Percentiles rank a stretch among this genome's conserved stretches.
These are phyloP conservation scores for Pezicula neosporulosa DNA, from an alignment of 2,329 filamentous ascomycete species.

Conservation along the genomic window DNA sequence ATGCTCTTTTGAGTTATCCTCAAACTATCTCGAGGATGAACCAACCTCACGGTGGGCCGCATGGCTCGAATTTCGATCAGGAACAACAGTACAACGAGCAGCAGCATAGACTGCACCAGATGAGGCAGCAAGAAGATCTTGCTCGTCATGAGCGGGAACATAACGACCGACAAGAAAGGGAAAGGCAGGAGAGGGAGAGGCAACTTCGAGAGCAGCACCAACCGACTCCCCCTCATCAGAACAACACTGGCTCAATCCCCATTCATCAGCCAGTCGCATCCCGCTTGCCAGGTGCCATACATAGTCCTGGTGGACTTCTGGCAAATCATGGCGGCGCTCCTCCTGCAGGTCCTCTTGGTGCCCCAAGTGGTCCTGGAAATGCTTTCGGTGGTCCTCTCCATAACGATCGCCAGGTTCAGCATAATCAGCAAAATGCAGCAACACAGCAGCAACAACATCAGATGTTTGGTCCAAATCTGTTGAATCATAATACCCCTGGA, in stretches of 20 bases:
- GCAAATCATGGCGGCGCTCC: constrained; percentile 64
- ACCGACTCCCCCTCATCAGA: constrained; percentile 71
- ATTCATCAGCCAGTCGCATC: constrained; percentile 93
- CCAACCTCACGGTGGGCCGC: constrained; percentile 23
- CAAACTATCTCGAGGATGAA: constrained; percentile 22
- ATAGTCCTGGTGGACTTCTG: constrained; percentile 86
- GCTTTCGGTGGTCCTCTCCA: constrained; percentile 53
- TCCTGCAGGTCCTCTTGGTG: constrained; percentile 42
- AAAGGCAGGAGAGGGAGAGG: constrained; percentile 63
- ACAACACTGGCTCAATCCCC: constrained; percentile 81
- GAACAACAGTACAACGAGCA: constrained; percentile 48
- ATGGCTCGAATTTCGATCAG: constrained; percentile 32
- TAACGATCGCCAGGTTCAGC: constrained; percentile 47
- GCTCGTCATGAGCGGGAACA: constrained; percentile 43
- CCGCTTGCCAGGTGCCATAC: constrained; percentile 75
- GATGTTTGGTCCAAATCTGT: constrained; percentile 47
- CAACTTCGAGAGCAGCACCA: constrained; percentile 63
- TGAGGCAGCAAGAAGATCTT: constrained; percentile 50
- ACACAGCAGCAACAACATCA: constrained; percentile 47
- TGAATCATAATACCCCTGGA: constrained; percentile 46
- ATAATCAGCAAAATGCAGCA: constrained; percentile 43
- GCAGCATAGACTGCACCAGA: constrained; percentile 46
- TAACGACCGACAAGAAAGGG: constrained; percentile 44
- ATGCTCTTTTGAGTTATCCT: too few relatives aligned
- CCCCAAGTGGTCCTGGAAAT: constrained; percentile 30